Evolutionary conservation across 2,329 filamentous ascomycete species (phyloP), one percentile per base, ranked within the genome.

Genomic region (Phialocephala sp.): DNA sequence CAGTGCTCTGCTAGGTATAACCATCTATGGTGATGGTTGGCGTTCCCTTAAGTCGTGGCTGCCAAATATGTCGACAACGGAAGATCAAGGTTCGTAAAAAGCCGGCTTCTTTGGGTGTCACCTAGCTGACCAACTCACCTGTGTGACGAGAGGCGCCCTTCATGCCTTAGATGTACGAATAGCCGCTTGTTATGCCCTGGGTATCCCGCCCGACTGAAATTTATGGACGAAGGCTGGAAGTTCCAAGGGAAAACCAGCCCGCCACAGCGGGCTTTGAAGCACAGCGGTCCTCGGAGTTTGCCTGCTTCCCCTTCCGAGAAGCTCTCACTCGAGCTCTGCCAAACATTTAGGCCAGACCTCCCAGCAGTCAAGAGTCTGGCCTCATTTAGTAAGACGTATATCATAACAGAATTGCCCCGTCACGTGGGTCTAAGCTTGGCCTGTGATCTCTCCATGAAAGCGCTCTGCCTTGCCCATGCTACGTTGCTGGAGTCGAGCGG

Each of bases 401-500:
- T 56, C 52, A 8, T 56, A 32, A 56, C 4, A 24, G 52, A 22
- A 9, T 56, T 56, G 24, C 52, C 52, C 12, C 52, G 52, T 56
- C 52, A 56, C 24, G 52, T 56, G n/a, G 52, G 52, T 18, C 32
- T 56, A 56, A 56, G 24, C 18, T 9, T 18, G 24, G 52, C 52
- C 22, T 56, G 52, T 32, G 52, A 56, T 56, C 52, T 56, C 18
- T 12, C 52, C 24, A 56, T 56, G 52, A 56, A 56, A 56, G 52
- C 52, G 12, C 8, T 56, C 11, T 56, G 52, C 18, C 52, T 56
- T 8, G 52, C 52, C 27, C 52, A 56, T 32, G 12, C n/a, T 56
- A 32, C 24, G 22, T 18, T 56, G 18, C 52, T 56, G 24, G 11
- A 12, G n/a, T 32, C 24, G 12, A 12, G 24, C 52, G 20, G 52